Conservation (phyloP, 2,329 filamentous ascomycete species). For the Stromatinia cepivora region DNA sequence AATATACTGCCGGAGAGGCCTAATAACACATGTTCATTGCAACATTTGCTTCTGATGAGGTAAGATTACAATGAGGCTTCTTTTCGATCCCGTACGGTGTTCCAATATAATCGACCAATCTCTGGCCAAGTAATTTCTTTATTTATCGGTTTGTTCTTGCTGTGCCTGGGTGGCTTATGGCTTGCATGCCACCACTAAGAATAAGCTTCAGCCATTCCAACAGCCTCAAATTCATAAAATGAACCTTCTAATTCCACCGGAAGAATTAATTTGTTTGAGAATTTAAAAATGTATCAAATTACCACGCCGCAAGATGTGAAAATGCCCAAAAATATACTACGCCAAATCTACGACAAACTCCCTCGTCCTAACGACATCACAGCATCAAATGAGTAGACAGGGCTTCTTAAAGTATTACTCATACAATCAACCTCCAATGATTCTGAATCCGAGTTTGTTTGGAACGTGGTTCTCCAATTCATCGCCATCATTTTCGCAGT, state of each 20-base stretch:
- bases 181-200: background rate
- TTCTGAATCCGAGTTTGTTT: background rate
- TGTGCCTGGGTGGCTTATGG: background rate
- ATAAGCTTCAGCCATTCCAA: background rate
- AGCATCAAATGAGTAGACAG: background rate
- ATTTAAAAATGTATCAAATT: background rate
- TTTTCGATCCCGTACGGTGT: background rate
- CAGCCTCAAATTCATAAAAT: background rate
- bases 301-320: background rate
- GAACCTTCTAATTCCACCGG: background rate
- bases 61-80: slow-evolving; percentile 6
- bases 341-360: background rate
- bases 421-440: background rate
- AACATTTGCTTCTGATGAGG: background rate
- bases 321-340: background rate
- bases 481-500: background rate
- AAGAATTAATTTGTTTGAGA: background rate
- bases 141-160: background rate
- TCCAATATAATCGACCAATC: background rate
- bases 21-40: background rate
- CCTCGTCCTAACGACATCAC: background rate
- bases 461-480: background rate
- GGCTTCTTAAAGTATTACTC: background rate
- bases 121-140: background rate
- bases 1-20: background rate